Conservation (phyloP, 208 protist species). For the Acanthamoeba castellanii region DNA sequence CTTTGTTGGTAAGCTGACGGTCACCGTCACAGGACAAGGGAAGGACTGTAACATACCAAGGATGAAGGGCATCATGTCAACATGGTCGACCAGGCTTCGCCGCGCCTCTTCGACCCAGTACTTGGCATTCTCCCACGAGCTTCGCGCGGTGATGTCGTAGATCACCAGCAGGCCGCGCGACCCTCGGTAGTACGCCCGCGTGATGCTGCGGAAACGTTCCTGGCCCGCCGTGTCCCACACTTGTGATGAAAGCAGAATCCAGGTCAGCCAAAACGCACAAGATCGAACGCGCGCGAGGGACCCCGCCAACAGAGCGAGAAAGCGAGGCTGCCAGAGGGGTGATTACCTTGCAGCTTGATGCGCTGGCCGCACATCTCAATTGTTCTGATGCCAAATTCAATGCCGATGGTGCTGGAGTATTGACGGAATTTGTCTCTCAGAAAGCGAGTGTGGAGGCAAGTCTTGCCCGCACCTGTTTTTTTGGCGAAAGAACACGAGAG, state of each 20-base stretch:
- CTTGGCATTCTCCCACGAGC: not conserved
- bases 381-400: slow-evolving; percentile 95
- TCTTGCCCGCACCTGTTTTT: slow-evolving; percentile 8
- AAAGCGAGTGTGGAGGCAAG: not conserved
- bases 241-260: not conserved
- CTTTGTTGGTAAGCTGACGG: too few relatives aligned
- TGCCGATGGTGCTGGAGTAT: slow-evolving; percentile 97
- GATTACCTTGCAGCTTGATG: slow-evolving; percentile 96
- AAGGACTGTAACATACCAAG: not conserved
- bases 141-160: not conserved
- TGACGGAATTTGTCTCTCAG: not conserved
- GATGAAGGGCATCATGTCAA: not conserved
- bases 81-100: not conserved
- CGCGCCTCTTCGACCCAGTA: not conserved
- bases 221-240: slow-evolving; percentile 96
- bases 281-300: too few relatives aligned
- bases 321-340: not conserved
- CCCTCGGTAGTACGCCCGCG: not conserved
- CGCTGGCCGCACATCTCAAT: slow-evolving; percentile 86
- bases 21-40: too few relatives aligned
- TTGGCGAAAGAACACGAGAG: too few relatives aligned
- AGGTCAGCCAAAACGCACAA: not conserved
- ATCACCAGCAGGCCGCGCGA: not conserved
- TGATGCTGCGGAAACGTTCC: slow-evolving; percentile 78
- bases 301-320: not conserved